phyloP scores from a whole-genome alignment of 345 rosid species.

The Mercurialis annua region DNA sequence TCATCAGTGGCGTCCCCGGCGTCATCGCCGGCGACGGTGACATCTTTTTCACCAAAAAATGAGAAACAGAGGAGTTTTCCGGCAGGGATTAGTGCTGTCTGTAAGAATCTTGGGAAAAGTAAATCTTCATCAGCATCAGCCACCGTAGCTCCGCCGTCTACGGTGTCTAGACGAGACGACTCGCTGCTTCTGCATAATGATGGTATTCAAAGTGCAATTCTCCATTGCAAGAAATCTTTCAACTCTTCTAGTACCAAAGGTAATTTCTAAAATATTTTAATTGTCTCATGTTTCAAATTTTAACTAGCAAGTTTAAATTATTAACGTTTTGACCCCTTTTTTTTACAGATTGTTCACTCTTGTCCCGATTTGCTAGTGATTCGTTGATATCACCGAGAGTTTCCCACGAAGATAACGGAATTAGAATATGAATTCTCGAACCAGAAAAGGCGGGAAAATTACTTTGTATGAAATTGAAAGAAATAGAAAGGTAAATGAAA shows the following conservation, averaged over 20 bases:
- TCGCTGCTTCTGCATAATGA: constrained; percentile 26
- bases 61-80: constrained; percentile 21
- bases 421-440: not conserved
- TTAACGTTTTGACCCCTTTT: not conserved
- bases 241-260: constrained; percentile 25
- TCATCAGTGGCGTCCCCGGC: constrained; percentile 32
- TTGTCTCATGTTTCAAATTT: not conserved
- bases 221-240: constrained; percentile 35
- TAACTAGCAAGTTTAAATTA: not conserved
- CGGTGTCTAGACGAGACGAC: constrained; percentile 20
- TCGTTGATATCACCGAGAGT: constrained; percentile 12
- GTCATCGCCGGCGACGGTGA: constrained; percentile 39
- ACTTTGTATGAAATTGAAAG: not conserved
- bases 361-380: constrained; percentile 21
- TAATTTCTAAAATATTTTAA: not conserved
- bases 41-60: constrained; percentile 22
- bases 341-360: constrained; percentile 20
- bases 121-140: constrained; percentile 17
- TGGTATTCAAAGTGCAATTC: constrained; percentile 32
- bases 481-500: not conserved
- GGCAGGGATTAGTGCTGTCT: constrained; percentile 27
- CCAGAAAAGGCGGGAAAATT: constrained; percentile 11
- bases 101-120: constrained; percentile 34
- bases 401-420: constrained; percentile 10
- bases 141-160: not conserved